Evolutionary conservation across 805 yeast species (phyloP).

Genomic region (Wickerhamomyces sydowiorum): DNA sequence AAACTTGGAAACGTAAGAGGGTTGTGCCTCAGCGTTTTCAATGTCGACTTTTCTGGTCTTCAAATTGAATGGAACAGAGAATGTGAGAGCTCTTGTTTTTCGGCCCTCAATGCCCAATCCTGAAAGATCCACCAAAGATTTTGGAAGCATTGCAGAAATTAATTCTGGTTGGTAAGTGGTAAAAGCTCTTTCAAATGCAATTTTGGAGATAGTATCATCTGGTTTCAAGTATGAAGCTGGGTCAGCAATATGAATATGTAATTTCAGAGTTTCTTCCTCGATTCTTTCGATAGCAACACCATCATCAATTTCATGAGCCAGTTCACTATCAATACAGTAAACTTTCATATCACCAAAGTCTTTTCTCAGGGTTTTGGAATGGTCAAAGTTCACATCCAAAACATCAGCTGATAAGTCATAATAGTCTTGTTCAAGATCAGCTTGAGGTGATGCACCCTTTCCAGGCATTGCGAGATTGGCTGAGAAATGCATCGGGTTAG

Average conservation of each 20-base stretch:
- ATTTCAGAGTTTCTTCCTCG: constrained; percentile 26
- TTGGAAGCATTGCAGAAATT: constrained; percentile 68
- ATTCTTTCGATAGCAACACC: constrained; percentile 61
- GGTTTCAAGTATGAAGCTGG: constrained; percentile 61
- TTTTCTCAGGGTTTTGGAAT: constrained; percentile 24
- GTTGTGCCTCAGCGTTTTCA: constrained; percentile 27
- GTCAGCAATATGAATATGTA: constrained; percentile 81
- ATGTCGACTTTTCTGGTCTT: constrained; percentile 17
- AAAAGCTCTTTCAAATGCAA: constrained; percentile 55
- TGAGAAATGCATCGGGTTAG: constrained; percentile 50
- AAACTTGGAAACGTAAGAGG: constrained; percentile 40
- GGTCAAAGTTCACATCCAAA: constrained; percentile 7
- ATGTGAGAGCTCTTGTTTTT: constrained; percentile 43
- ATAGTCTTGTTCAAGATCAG: constrained; percentile 38
- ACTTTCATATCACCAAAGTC: constrained; percentile 44
- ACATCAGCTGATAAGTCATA: constrained; percentile 27
- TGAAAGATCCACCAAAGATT: constrained; percentile 40
- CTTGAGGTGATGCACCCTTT: constrained; percentile 34
- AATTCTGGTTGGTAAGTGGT: constrained; percentile 73
- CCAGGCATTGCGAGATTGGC: constrained; percentile 39
- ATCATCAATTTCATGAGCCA: constrained; percentile 90
- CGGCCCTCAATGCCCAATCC: constrained; percentile 42
- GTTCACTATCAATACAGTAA: constrained; percentile 76
- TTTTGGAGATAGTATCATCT: constrained; percentile 32
- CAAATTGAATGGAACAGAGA: constrained; percentile 29